Conservation (phyloP, 140 eudicot species). For the Erigeron philadelphicus region DNA sequence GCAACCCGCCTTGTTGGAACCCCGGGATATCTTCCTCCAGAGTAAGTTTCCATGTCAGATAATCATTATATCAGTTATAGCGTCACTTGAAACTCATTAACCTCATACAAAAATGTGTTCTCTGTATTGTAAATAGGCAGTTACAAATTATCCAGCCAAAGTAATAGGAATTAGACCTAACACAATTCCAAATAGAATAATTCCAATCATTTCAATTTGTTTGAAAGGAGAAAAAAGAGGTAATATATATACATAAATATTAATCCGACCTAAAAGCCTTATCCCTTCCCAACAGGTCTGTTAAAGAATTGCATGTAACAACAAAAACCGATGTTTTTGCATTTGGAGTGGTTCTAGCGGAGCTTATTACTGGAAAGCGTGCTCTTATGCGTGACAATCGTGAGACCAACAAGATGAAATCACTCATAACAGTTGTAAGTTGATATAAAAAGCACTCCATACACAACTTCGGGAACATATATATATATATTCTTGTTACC, state of each 20-base stretch:
- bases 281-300: slow-evolving; percentile 44
- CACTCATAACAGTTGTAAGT: slow-evolving; percentile 81
- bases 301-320: slow-evolving; percentile 76
- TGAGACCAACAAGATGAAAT: slow-evolving; percentile 68
- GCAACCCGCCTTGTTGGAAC: slow-evolving; percentile 91
- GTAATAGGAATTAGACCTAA: too few species aligned
- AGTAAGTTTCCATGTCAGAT: slow-evolving; percentile 38
- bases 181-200: too few species aligned
- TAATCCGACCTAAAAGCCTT: not conserved
- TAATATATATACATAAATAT: not conserved
- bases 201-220: too few species aligned
- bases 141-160: too few species aligned
- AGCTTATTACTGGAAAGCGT: slow-evolving; percentile 81
- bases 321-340: slow-evolving; percentile 83
- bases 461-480: not conserved
- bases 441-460: slow-evolving; percentile 1
- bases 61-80: slow-evolving; percentile 14
- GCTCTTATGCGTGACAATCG: slow-evolving; percentile 65
- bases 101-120: not conserved
- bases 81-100: not conserved
- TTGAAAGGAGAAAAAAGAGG: too few species aligned
- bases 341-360: slow-evolving; percentile 85
- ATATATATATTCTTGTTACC: not conserved
- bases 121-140: too few species aligned
- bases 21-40: slow-evolving; percentile 92